Conservation (phyloP, 371 early-diverging fungal genomes). For the Batrachochytrium dendrobatidis region DNA sequence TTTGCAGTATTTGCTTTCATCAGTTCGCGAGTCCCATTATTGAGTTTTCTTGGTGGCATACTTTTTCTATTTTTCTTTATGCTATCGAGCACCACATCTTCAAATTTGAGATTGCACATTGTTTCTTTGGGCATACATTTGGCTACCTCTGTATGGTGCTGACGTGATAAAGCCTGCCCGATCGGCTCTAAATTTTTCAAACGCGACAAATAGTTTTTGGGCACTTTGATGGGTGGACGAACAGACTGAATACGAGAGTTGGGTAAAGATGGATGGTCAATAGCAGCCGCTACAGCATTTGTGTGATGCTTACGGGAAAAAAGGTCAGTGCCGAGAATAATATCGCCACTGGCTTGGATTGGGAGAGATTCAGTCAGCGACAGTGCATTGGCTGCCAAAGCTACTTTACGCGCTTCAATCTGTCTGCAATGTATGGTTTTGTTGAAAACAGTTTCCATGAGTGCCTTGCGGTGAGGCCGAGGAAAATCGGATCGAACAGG, state of each 20-base stretch:
- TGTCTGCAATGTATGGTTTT: not conserved
- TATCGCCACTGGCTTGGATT: not conserved
- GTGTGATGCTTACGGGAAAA: conserved; percentile 7
- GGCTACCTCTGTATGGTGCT: not conserved
- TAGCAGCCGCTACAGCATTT: conserved; percentile 34
- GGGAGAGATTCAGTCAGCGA: not conserved
- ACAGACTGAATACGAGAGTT: conserved; percentile 15
- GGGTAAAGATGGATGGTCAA: conserved; percentile 24
- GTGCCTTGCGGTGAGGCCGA: conserved; percentile 26
- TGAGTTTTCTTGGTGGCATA: not conserved
- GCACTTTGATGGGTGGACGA: conserved; percentile 23
- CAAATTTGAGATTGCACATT: not conserved
- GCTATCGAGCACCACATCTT: not conserved
- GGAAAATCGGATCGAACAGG: conserved; percentile 11
- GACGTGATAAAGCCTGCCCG: not conserved
- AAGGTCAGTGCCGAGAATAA: conserved; percentile 6
- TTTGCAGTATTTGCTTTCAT: too few species aligned
- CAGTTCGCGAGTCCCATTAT: not conserved
- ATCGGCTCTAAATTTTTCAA: conserved; percentile 18
- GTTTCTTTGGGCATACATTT: not conserved
- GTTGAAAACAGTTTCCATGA: conserved; percentile 7
- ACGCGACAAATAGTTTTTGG: conserved; percentile 19
- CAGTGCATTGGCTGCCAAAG: not conserved
- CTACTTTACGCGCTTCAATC: not conserved
- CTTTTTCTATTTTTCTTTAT: conserved; percentile 13